Base-by-base conservation (phyloP, 73 alveolate genomes). In the Stentor coeruleus region DNA sequence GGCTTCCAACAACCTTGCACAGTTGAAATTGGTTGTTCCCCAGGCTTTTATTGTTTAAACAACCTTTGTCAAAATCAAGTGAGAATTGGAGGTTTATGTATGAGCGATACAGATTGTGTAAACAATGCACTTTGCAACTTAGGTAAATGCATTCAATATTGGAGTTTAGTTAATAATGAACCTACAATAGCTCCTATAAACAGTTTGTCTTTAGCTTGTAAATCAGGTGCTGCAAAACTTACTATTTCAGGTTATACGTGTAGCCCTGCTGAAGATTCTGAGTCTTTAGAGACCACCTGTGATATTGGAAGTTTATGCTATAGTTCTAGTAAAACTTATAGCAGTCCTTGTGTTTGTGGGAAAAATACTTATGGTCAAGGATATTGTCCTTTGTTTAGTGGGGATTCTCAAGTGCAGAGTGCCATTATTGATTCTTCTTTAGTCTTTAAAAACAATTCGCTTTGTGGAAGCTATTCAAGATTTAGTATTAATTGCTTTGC, bases 261-360 rank as follows among this genome's bases (percentile, higher is more conserved):
- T 20, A 20, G 66, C 28, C 66, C 20, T 49, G 28, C 66, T 49
- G 66, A 49, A 6, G 20, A 49, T 20, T 49, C 66, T 49, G 6
- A 6, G 20, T 11, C 66, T 49, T 49, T 49, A 49, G 66, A 20
- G 20, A 20, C 66, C 28, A 6, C 66, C 66, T 49, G 66, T 20
- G 20, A 49, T 49, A 6, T 20, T 11, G 66, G 20, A 11, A 20
- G 20, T 49, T 11, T 49, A 49, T 49, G 66, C 66, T 49, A 6
- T 11, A 20, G 40, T 11, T 20, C 0, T 20, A 31, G 33, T 26
- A 40, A 40, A 1, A 37, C 33, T 2, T 66, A 66, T 66, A 26
- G 49, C n/a, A 20, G n/a, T 31, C 39, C 79, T 28, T 66, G 79
- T 2, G n/a, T 11, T 20, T 66, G 79, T 66, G 79, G 79, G 33